Conservation (phyloP, 2,329 filamentous ascomycete genomes). For the Fusarium sp. region DNA sequence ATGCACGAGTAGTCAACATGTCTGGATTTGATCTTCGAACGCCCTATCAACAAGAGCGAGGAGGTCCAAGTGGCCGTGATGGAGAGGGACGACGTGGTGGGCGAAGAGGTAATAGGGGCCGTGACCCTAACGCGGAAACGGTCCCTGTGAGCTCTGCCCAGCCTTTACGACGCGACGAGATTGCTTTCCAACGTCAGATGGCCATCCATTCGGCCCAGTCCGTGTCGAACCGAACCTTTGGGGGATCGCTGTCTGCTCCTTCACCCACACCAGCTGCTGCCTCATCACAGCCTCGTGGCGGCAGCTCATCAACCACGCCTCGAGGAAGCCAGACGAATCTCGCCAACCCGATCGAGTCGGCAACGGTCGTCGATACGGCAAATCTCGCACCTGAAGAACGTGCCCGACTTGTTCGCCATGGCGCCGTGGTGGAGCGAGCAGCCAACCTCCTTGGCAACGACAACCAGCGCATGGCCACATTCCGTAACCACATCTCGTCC, state of each 20-base stretch:
- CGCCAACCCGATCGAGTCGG: slow-evolving; percentile 58
- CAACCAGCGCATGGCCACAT: slow-evolving; percentile 76
- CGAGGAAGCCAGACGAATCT: slow-evolving; percentile 41
- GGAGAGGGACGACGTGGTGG: slow-evolving; percentile 57
- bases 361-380: slow-evolving; percentile 62
- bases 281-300: slow-evolving; percentile 38
- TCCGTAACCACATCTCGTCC: slow-evolving; percentile 82
- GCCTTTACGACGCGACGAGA: slow-evolving; percentile 83
- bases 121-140: slow-evolving; percentile 88
- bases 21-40: slow-evolving; percentile 84
- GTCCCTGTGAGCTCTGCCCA: slow-evolving; percentile 82
- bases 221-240: slow-evolving; percentile 82
- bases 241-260: slow-evolving; percentile 76
- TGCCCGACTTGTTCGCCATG: slow-evolving; percentile 82
- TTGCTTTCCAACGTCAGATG: slow-evolving; percentile 92
- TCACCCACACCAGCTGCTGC: slow-evolving; percentile 41
- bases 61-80: slow-evolving; percentile 54
- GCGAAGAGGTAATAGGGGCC: slow-evolving; percentile 71
- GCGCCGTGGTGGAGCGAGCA: slow-evolving; percentile 87
- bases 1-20: slow-evolving; percentile 88
- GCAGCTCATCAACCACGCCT: slow-evolving; percentile 38
- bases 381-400: slow-evolving; percentile 80
- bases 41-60: slow-evolving; percentile 73
- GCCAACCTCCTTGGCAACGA: slow-evolving; percentile 84
- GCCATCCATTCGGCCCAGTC: slow-evolving; percentile 91